A percentile compares a stretch with the other conserved stretches of the same genome.
phyloP scores from a whole-genome alignment of 1,284 basidiomycete genomes.

The Polyporus tsugae region DNA sequence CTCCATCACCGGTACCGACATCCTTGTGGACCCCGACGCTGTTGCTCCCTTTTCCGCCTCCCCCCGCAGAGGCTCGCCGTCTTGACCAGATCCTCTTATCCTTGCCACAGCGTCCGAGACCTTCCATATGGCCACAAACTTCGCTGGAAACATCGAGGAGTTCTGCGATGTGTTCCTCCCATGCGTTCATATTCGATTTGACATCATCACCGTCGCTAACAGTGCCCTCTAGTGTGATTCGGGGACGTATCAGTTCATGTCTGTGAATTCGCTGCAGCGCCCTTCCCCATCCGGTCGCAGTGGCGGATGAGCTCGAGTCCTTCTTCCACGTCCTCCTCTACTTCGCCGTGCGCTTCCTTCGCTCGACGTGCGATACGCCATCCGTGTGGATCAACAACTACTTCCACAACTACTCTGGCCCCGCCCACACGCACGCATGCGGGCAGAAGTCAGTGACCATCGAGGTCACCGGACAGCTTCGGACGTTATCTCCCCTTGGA shows the following conservation, averaged over 20 bases:
- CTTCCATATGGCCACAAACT: too few relatives aligned
- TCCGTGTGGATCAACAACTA: constrained; percentile 14
- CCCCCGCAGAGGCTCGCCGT: too few relatives aligned
- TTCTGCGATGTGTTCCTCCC: too few relatives aligned
- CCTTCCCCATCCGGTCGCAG: background rate
- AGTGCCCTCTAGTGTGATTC: fast-evolving
- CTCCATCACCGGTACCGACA: too few relatives aligned
- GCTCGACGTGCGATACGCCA: constrained; percentile 10
- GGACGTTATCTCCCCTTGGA: background rate
- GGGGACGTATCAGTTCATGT: constrained; percentile 24
- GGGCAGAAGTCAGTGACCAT: background rate
- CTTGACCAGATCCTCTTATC: too few relatives aligned
- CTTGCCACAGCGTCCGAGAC: too few relatives aligned
- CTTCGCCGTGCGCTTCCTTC: constrained; percentile 12
- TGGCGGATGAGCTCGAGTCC: constrained; percentile 27
- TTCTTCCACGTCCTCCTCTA: constrained; percentile 28
- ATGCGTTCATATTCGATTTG: background rate
- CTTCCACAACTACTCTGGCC: constrained; percentile 13
- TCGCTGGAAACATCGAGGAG: too few relatives aligned
- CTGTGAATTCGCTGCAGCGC: background rate
- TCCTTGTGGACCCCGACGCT: too few relatives aligned
- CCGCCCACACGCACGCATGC: background rate
- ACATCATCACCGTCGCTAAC: background rate
- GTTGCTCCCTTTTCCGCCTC: too few relatives aligned
- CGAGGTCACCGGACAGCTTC: background rate